A percentile compares a stretch with the other conserved stretches of the same genome.
These are phyloP conservation scores for Ascochyta viciae-villosae DNA, from an alignment of 2,329 filamentous ascomycete species.

Conservation along the genomic window DNA sequence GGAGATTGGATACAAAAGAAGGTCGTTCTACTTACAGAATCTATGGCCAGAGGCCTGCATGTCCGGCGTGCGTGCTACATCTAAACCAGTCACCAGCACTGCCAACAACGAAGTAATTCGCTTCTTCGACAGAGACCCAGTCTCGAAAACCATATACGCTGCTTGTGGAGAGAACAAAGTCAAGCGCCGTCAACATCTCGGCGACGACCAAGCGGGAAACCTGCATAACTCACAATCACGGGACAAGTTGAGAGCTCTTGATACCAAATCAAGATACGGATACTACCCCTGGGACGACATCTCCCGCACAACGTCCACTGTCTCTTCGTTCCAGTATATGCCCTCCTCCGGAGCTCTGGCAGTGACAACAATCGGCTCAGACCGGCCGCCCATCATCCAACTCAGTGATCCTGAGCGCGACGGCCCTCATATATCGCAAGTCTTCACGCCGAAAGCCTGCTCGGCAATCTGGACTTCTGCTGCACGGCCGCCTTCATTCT, in stretches of 20 bases:
- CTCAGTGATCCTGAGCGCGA: conserved; percentile 36
- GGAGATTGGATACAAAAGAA: conserved; percentile 35
- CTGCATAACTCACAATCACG: not conserved
- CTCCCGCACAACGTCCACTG: conserved; percentile 32
- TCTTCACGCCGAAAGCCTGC: conserved; percentile 36
- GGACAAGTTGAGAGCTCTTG: conserved; percentile 3
- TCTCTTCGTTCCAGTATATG: conserved; percentile 42
- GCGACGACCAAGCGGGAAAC: conserved; percentile 3
- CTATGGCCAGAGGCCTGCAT: conserved; percentile 40
- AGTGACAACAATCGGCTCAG: conserved; percentile 39
- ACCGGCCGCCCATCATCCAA: conserved; percentile 36
- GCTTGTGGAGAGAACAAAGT: conserved; percentile 35
- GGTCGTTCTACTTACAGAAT: conserved; percentile 26
- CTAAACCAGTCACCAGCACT: conserved; percentile 19
- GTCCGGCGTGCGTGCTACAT: conserved; percentile 17
- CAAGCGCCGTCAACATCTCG: conserved; percentile 18
- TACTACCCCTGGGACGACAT: conserved; percentile 33
- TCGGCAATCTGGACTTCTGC: conserved; percentile 38
- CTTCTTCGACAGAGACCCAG: conserved; percentile 39
- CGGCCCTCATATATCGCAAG: conserved; percentile 35
- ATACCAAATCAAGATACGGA: conserved; percentile 21
- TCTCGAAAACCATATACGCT: conserved; percentile 31
- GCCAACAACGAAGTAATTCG: conserved; percentile 20
- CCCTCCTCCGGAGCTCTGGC: conserved; percentile 38
- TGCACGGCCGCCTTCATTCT: conserved; percentile 29